Base-by-base conservation (phyloP, 352 stramenopile species). In the Phytopythium vexans region DNA sequence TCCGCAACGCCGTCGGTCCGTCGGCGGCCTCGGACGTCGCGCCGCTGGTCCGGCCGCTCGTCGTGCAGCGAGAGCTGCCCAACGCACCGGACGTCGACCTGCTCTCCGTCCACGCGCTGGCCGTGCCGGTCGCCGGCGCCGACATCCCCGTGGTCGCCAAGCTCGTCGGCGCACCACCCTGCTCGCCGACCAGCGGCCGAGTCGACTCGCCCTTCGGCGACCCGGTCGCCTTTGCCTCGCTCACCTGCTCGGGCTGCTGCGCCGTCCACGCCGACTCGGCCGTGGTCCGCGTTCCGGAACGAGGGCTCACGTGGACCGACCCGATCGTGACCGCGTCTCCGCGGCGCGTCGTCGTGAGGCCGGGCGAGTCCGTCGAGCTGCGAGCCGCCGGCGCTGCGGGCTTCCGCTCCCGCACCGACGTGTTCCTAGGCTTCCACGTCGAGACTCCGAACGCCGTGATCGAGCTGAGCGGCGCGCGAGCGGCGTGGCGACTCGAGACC, bases 391-490 rank as follows among this genome's bases (percentile, higher is more conserved):
- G 77, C 1, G 76, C 82, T 0, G 34, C 57, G 3, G 69, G 70
- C 21, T 90, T 89, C 58, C 87, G 86, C 58, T 67, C 82, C 10
- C 56, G 81, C 49, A 56, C 74, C 1, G 76, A 89, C 46, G 77
- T 90, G 6, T 87, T 83, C 56, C 4, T 92, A 4, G 77, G 60
- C 21, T 92, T 92, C 56, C 82, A 92, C 41, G 63, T 88, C 11
- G 66, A 88, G 35, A 88, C 79, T 0, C 54, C 77, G 3, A 92
- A 89, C 57, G 72, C 78, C n/a, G 73, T 89, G 49, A 8, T 90
- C 0, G 68, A 89, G 41, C 64, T 92, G 11, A 58, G 64, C 3
- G 56, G 37, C 27, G 60, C 64, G 32, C 66, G 66, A 34, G 65
- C 77, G 3, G 60, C 72, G 49, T 92, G 82, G 82, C 74, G 56